Evolutionary conservation across 139 green algal genomes (phyloP).

Genomic region (Chlamydomonas incerta): DNA sequence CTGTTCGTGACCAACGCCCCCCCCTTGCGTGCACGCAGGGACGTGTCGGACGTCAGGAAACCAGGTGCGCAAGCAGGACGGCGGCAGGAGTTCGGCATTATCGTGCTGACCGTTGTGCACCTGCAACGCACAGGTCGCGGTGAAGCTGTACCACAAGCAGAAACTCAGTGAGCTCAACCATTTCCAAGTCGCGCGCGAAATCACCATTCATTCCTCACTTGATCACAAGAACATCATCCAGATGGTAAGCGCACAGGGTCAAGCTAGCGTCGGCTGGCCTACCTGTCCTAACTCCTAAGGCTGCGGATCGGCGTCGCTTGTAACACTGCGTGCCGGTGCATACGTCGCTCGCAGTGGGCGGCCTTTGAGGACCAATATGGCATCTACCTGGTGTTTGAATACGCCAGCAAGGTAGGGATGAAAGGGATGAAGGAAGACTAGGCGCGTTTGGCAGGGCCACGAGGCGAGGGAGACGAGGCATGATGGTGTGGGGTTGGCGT

Average conservation of each 20-base stretch:
- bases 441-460: no score
- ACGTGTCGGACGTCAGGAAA: background rate
- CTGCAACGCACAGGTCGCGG: conserved; percentile 52
- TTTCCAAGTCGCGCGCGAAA: conserved; percentile 69
- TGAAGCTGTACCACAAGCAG: conserved; percentile 71
- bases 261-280: background rate
- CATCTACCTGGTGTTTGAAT: conserved; percentile 53
- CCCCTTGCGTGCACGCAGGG: no score
- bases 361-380: conserved; percentile 69
- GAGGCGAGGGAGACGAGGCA: no score
- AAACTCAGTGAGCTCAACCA: conserved; percentile 69
- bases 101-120: background rate
- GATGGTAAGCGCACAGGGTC: conserved; percentile 37
- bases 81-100: no score
- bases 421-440: no score
- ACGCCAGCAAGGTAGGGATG: conserved; percentile 22
- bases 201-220: conserved; percentile 63
- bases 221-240: conserved; percentile 71
- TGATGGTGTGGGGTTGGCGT: no score
- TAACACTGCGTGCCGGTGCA: no score
- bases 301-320: no score
- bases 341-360: conserved; percentile 51
- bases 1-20: no score
- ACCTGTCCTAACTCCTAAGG: no score
- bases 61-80: no score